Base-by-base conservation (phyloP, 805 yeast species). In the Ogataea wickerhamii region DNA sequence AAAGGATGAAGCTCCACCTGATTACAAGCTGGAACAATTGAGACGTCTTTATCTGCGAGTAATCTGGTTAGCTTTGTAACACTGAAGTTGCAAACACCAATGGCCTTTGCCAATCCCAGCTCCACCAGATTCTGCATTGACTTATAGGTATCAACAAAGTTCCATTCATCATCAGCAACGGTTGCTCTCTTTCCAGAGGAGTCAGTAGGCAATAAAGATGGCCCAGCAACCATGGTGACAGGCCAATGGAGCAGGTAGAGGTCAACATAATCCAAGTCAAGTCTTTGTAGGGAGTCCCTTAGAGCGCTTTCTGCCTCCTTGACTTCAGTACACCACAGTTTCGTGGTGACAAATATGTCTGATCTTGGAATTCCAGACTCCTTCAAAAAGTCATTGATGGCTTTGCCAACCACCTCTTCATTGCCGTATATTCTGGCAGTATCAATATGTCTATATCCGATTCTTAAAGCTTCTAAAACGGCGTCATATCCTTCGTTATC, bases 51-150 rank as follows among this genome's bases (percentile, higher is more conserved):
- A 29, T 52, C 65, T 12, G 58, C 60, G 35, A 82, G 67, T 38
- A 86, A 61, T 37, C 63, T 69, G 41, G 75, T 62, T 44, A 82
- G 56, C 49, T 77, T 73, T 37, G 64, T 67, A 20, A 74, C 62
- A 8, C 83, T 73, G 60, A 79, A 81, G 66, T 87, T 87, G 27
- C 89, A 81, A 28, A 86, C 84, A 50, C 95, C 95, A 55, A 86
- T 73, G 20, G 87, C 75, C 51, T 69, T 74, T 18, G 76, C 68
- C 55, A 74, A 68, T 22, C 76, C 80, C 25, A 71, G 55, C 21
- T 62, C 61, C 32, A 75, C 69, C 36, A 82, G 61, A 48, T 73
- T 64, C 62, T 83, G 86, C 73, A 84, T 57, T 26, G 63, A 64
- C 51, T 72, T 76, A 77, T 78, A 84, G 14, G 86, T 77, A 47